Conservation (phyloP, 805 yeast genomes). For the Tetrapisispora iriomotensis region DNA sequence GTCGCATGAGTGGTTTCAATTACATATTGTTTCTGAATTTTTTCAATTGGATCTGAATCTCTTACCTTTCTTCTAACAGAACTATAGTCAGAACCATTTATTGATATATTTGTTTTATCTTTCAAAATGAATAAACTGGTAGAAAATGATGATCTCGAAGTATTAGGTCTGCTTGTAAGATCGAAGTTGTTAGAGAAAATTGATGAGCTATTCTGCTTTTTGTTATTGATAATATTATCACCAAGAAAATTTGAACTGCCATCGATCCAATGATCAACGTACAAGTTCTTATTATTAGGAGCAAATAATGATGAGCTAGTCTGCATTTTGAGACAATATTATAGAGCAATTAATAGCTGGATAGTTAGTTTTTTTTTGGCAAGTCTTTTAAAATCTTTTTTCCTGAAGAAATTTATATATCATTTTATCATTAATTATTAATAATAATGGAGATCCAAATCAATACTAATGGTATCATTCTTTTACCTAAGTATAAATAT, state of each 20-base stretch:
- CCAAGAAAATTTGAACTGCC: not conserved
- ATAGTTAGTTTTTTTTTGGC: not conserved
- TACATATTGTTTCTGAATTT: not conserved
- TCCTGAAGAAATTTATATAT: too few species aligned
- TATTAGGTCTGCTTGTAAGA: conserved; percentile 1
- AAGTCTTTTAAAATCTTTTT: not conserved
- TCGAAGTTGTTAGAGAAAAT: not conserved
- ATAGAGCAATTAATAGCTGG: not conserved
- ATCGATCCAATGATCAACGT: conserved; percentile 3
- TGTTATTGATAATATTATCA: not conserved
- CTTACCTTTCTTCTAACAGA: conserved; percentile 3
- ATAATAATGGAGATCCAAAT: too few species aligned
- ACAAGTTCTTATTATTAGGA: conserved; percentile 1
- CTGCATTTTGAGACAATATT: not conserved
- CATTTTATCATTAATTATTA: too few species aligned
- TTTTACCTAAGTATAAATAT: too few species aligned
- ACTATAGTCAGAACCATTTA: conserved; percentile 1
- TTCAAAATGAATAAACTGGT: not conserved
- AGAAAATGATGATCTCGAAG: not conserved
- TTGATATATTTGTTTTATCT: conserved; percentile 2
- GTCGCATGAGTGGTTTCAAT: not conserved
- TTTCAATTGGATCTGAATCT: not conserved
- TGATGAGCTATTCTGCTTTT: not conserved
- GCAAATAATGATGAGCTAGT: conserved; percentile 3
- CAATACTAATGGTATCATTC: too few species aligned